These are phyloP conservation scores for Urochloa ruziziensis DNA, from an alignment of 176 grass and related monocot genomes.

Conservation along the genomic window DNA sequence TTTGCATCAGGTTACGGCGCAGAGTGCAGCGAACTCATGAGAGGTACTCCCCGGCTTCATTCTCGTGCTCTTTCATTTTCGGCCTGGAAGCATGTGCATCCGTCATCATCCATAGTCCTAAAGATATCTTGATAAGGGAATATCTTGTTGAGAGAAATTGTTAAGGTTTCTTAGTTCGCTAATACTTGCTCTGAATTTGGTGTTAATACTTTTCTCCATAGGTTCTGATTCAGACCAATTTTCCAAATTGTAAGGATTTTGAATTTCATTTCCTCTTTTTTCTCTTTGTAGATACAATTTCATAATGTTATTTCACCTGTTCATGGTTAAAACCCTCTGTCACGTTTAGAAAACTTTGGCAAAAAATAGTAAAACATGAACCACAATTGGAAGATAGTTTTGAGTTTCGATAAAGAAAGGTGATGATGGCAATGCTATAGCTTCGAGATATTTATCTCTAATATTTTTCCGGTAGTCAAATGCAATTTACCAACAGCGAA, in stretches of 20 bases:
- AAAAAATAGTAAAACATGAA: background rate
- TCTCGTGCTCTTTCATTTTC: background rate
- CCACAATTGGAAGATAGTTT: background rate
- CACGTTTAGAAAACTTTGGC: background rate
- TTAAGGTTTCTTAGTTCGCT: background rate
- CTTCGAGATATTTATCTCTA: background rate
- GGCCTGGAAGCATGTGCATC: background rate
- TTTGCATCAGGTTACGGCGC: conserved; percentile 90
- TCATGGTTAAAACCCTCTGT: background rate
- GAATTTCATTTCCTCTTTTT: background rate
- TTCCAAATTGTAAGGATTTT: background rate
- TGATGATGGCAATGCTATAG: background rate
- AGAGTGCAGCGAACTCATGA: conserved; percentile 93
- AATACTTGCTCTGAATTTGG: background rate
- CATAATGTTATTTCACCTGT: background rate
- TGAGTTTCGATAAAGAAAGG: background rate
- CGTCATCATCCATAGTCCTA: too few species aligned
- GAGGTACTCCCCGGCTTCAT: conserved; percentile 39
- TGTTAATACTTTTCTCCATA: background rate
- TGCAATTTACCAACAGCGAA: background rate
- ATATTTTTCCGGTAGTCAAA: background rate
- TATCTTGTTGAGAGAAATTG: too few species aligned
- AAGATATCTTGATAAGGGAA: too few species aligned
- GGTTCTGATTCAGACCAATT: background rate
- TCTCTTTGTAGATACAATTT: background rate